Evolutionary conservation across 345 rosid genomes (phyloP).

Genomic region (Aquilaria malaccensis): DNA sequence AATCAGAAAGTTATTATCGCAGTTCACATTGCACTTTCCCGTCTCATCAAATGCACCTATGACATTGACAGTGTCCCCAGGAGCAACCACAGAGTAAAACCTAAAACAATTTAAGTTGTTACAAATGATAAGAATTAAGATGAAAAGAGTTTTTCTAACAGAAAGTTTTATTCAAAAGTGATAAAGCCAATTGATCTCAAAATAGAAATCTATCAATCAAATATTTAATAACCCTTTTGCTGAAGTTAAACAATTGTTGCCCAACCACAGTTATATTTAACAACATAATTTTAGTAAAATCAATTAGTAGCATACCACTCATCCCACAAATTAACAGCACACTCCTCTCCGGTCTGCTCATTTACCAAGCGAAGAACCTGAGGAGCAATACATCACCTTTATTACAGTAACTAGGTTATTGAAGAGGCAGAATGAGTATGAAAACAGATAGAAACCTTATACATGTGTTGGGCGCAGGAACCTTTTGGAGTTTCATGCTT

Average conservation of each 20-base stretch:
- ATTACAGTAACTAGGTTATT: constrained; percentile 4
- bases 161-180: neutral
- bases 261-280: too few relatives aligned
- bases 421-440: constrained; percentile 8
- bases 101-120: constrained; percentile 23
- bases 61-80: constrained; percentile 91
- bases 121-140: too few relatives aligned
- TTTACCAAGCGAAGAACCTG: constrained; percentile 91
- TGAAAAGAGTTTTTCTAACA: too few relatives aligned
- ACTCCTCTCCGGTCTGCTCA: constrained; percentile 83
- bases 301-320: constrained; percentile 52
- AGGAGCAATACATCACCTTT: constrained; percentile 18
- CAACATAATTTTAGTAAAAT: neutral
- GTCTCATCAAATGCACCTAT: constrained; percentile 74
- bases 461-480: constrained; percentile 30
- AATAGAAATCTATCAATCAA: too few relatives aligned
- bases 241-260: too few relatives aligned
- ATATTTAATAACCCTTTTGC: too few relatives aligned
- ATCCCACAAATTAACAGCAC: constrained; percentile 64
- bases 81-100: constrained; percentile 74
- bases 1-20: constrained; percentile 55
- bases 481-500: constrained; percentile 36
- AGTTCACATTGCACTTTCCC: constrained; percentile 68
- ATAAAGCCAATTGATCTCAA: constrained; percentile 2
- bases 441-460: constrained; percentile 50